Evolutionary conservation across 169 alveolate species (phyloP).

Genomic region (Plasmodium vinckei): DNA sequence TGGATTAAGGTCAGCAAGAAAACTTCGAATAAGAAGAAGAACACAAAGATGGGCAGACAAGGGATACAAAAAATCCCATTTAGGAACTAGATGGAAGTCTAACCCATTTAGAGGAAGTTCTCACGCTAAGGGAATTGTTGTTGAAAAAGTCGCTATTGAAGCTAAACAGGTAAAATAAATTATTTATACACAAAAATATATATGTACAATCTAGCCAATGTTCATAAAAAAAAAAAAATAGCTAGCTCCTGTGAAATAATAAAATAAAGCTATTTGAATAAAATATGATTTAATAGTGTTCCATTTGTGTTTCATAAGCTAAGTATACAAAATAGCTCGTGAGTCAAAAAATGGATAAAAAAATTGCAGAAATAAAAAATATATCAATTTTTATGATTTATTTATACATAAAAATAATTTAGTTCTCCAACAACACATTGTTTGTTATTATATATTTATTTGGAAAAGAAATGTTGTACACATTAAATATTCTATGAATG

Average conservation of each 20-base stretch:
- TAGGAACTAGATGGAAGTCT: conserved; percentile 97
- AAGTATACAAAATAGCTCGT: conserved; percentile 10
- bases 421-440: conserved; percentile 8
- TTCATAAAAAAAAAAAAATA: too few relatives aligned
- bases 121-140: conserved; percentile 99
- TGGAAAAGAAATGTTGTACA: too few relatives aligned
- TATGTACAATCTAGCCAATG: neutral
- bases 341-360: conserved; percentile 76
- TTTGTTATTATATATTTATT: neutral
- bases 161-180: conserved; percentile 96
- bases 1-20: conserved; percentile 98
- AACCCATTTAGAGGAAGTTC: conserved; percentile 99
- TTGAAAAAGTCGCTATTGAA: conserved; percentile 98
- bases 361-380: conserved; percentile 10
- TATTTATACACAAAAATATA: neutral
- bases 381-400: conserved; percentile 19
- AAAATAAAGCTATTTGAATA: too few relatives aligned
- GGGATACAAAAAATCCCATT: conserved; percentile 96
- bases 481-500: too few relatives aligned
- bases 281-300: neutral
- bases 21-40: conserved; percentile 97
- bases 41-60: conserved; percentile 98
- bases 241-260: too few relatives aligned
- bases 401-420: conserved; percentile 45
- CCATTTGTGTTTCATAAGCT: conserved; percentile 75